Percentiles rank a stretch among this genome's conserved stretches.
These are phyloP conservation scores for Ottelia alismoides DNA, from an alignment of 106 monocot species.

Conservation along the genomic window DNA sequence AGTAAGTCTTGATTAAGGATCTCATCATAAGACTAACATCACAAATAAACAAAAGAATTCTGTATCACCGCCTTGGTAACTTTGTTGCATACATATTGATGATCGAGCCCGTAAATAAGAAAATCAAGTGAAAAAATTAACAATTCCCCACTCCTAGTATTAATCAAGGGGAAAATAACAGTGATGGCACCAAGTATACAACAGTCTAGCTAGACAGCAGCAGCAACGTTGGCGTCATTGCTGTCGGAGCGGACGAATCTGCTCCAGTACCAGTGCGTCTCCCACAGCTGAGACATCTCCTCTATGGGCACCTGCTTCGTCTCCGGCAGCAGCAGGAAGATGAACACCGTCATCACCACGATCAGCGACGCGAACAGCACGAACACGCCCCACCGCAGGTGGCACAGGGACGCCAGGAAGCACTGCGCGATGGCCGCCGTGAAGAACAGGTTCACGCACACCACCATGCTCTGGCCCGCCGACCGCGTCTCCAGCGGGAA, in stretches of 20 bases:
- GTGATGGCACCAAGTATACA: too few relatives aligned
- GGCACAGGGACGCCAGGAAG: conserved; percentile 30
- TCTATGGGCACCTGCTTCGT: conserved; percentile 26
- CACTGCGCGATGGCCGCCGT: conserved; percentile 24
- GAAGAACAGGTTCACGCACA: conserved; percentile 32
- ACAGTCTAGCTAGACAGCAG: too few relatives aligned
- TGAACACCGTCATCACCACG: conserved; percentile 22
- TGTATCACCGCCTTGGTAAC: too few relatives aligned
- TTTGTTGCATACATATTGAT: too few relatives aligned
- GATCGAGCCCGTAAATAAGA: too few relatives aligned
- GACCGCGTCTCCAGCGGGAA: conserved; percentile 39
- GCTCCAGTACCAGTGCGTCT: conserved; percentile 27
- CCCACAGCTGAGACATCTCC: conserved; percentile 25
- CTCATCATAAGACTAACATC: too few relatives aligned
- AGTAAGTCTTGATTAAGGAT: too few relatives aligned
- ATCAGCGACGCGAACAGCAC: conserved; percentile 24
- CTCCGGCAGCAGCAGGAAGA: conserved; percentile 23
- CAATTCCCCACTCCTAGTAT: too few relatives aligned
- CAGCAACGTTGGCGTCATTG: too few relatives aligned
- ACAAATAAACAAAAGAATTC: too few relatives aligned
- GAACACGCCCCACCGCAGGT: conserved; percentile 25
- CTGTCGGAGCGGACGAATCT: conserved; percentile 9
- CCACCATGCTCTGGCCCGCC: conserved; percentile 27
- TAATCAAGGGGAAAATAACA: too few relatives aligned
- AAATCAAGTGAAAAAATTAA: too few relatives aligned